phyloP scores from a whole-genome alignment of 805 yeast genomes.

The Lachancea sp. region DNA sequence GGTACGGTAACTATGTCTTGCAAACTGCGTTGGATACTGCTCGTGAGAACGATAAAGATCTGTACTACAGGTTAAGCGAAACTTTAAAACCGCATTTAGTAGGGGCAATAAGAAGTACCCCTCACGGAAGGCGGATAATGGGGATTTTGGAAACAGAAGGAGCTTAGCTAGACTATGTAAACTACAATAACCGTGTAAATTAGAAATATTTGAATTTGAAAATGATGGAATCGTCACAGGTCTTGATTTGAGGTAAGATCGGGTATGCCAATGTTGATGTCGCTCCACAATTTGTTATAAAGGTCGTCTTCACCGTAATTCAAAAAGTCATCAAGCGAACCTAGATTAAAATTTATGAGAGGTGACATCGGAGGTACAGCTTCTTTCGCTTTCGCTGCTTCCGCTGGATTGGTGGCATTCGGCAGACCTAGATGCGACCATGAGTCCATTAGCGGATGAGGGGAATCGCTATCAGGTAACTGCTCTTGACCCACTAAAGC shows the following conservation, averaged over 20 bases:
- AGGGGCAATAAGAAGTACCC: constrained; percentile 71
- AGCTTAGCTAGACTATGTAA: not conserved
- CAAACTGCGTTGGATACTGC: constrained; percentile 79
- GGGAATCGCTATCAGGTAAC: not conserved
- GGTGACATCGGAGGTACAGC: constrained; percentile 1
- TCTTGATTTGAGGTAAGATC: constrained; percentile 1
- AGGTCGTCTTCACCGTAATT: constrained; percentile 26
- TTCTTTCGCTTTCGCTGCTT: not conserved
- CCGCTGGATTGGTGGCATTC: not conserved
- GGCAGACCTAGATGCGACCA: not conserved
- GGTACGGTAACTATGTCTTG: constrained; percentile 89
- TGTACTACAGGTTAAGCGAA: constrained; percentile 50
- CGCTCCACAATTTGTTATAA: constrained; percentile 29
- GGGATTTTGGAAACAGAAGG: constrained; percentile 44
- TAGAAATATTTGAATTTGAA: not conserved
- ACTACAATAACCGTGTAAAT: not conserved
- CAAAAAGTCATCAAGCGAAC: constrained; percentile 31
- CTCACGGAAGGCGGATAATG: constrained; percentile 91
- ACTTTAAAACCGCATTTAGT: constrained; percentile 68
- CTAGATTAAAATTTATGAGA: constrained; percentile 18
- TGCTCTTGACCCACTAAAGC: not conserved
- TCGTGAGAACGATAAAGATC: constrained; percentile 28
- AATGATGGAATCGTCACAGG: not conserved
- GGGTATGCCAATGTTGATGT: constrained; percentile 8
- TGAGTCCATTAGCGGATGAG: not conserved